Conservation (phyloP, 345 rosid species). For the Dimocarpus longan region DNA sequence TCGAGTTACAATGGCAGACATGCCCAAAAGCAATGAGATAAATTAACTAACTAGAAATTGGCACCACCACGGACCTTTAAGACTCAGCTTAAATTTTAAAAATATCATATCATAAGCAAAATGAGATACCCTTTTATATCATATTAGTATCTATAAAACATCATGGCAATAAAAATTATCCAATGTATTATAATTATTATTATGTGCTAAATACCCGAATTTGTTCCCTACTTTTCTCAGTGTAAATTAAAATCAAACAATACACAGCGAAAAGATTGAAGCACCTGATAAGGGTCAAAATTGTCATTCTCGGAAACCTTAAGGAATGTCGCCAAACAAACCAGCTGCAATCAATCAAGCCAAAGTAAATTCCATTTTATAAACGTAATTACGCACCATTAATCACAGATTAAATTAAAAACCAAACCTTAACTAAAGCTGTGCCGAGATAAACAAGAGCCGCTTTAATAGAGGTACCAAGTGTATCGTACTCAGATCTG, state of each 20-base stretch:
- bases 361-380: not conserved
- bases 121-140: not conserved
- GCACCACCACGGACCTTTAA: not conserved
- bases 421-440: slow-evolving; percentile 81
- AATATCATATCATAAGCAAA: not conserved
- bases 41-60: not conserved
- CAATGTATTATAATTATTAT: not conserved
- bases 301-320: slow-evolving; percentile 86
- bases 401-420: not conserved
- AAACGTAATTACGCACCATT: not conserved
- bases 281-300: slow-evolving; percentile 94
- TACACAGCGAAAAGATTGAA: not conserved
- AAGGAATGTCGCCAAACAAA: slow-evolving; percentile 92
- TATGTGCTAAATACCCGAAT: not conserved
- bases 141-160: not conserved
- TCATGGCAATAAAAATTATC: not conserved
- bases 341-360: slow-evolving; percentile 62
- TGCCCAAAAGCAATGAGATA: not conserved
- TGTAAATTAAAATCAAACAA: slow-evolving; percentile 8
- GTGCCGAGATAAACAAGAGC: slow-evolving; percentile 92
- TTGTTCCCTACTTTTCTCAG: not conserved
- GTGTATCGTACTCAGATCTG: slow-evolving; percentile 97
- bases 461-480: slow-evolving; percentile 88
- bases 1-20: not conserved
- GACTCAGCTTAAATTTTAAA: not conserved